Percentiles rank a stretch among this genome's conserved stretches.
Conservation (phyloP, 148 eudicot genomes). For the Fagopyrum esculentum region DNA sequence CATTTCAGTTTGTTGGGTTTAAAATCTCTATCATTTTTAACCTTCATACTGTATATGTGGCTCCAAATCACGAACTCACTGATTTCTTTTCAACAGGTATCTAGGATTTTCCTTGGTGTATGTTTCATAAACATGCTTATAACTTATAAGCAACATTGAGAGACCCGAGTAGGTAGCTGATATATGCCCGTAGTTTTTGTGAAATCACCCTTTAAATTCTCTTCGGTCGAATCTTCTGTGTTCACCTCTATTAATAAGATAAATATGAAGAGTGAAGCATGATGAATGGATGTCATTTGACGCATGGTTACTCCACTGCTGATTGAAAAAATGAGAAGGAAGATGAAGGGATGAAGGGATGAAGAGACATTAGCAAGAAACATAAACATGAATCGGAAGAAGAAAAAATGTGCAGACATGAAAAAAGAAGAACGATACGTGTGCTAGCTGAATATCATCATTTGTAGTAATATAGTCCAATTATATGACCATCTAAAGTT, state of each 20-base stretch:
- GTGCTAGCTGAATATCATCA: not conserved
- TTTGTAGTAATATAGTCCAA: not conserved
- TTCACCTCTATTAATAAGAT: not conserved
- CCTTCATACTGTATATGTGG: not conserved
- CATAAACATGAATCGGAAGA: no score
- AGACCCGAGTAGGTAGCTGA: not conserved
- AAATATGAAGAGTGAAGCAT: no score
- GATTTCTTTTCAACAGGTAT: not conserved
- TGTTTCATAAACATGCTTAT: not conserved
- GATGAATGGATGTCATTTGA: no score
- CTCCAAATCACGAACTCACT: not conserved
- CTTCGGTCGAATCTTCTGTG: no score
- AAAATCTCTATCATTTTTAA: not conserved
- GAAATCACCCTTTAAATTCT: not conserved
- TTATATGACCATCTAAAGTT: no score
- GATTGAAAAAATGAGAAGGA: no score
- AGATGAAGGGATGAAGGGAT: no score
- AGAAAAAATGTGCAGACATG: no score
- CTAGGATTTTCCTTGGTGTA: not conserved
- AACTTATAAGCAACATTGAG: no score
- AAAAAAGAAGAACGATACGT: no score
- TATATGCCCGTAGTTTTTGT: not conserved
- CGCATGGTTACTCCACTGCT: no score
- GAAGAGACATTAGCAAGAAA: no score
- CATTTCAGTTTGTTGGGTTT: not conserved